These are phyloP conservation scores for Zygosaccharomyces sapae DNA, from an alignment of 1,139 yeast species.

Conservation along the genomic window DNA sequence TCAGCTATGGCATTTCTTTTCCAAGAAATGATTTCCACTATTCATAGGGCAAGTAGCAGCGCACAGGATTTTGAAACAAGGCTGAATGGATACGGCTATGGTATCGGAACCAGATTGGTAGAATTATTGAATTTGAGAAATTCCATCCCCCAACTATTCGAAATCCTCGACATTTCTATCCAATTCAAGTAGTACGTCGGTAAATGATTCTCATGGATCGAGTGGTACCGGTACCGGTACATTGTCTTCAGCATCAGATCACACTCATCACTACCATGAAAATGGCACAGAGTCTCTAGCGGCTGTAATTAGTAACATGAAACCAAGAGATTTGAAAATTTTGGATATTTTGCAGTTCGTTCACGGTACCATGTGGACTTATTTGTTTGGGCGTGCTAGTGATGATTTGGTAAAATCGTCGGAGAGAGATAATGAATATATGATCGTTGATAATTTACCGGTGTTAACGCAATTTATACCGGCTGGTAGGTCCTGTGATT, in stretches of 20 bases:
- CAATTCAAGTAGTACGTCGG: slow-evolving; percentile 10
- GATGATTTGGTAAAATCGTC: slow-evolving; percentile 86
- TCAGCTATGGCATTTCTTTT: slow-evolving; percentile 33
- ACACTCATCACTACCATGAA: slow-evolving; percentile 10
- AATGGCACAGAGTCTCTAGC: slow-evolving; percentile 23
- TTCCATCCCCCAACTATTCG: slow-evolving; percentile 26
- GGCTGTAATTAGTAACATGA: slow-evolving; percentile 26
- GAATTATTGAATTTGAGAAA: slow-evolving; percentile 58
- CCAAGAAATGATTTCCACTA: slow-evolving; percentile 30
- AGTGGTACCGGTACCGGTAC: slow-evolving; percentile 30
- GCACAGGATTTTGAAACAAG: slow-evolving; percentile 57
- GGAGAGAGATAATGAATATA: slow-evolving; percentile 74
- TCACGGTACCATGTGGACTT: slow-evolving; percentile 77
- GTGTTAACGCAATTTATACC: slow-evolving; percentile 74
- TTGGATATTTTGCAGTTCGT: slow-evolving; percentile 80
- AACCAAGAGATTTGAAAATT: slow-evolving; percentile 58
- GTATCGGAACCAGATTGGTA: slow-evolving; percentile 56
- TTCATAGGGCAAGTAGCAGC: slow-evolving; percentile 27
- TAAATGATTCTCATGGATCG: slow-evolving; percentile 43
- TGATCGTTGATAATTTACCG: slow-evolving; percentile 83
- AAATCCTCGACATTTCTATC: slow-evolving; percentile 19
- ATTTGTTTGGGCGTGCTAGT: slow-evolving; percentile 76
- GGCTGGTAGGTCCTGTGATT: slow-evolving; percentile 40
- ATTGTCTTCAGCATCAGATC: slow-evolving; percentile 13
- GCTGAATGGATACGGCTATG: slow-evolving; percentile 71